Conservation (phyloP, 495 filamentous ascomycete species). For the Barbatosphaeria neglecta region DNA sequence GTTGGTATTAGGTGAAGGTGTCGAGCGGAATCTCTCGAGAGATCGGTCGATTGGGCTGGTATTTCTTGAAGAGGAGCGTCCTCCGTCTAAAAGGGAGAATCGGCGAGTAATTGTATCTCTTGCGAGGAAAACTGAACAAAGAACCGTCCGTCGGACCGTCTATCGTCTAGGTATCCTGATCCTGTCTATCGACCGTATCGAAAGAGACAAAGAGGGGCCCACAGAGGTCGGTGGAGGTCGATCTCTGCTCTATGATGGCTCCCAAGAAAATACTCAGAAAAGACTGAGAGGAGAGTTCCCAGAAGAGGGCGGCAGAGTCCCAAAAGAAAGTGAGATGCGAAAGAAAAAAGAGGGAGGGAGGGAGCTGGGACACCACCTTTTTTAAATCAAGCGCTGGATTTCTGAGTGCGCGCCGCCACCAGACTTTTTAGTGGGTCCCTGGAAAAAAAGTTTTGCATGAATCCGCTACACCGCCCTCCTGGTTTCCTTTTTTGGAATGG, state of each 20-base stretch:
- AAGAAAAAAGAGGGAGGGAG: not conserved
- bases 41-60: not conserved
- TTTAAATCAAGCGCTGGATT: too few species aligned
- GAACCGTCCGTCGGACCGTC: not conserved
- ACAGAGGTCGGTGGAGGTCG: not conserved
- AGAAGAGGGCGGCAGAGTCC: not conserved
- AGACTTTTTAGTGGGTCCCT: not conserved
- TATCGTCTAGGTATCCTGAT: not conserved
- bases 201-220: not conserved
- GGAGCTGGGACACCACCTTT: conserved; percentile 1
- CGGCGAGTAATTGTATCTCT: not conserved
- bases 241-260: not conserved
- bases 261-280: not conserved
- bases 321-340: conserved; percentile 2
- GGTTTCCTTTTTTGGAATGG: not conserved
- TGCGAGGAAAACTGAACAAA: not conserved
- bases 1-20: not conserved
- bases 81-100: too few species aligned
- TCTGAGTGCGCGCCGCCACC: not conserved
- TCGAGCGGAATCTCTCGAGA: not conserved
- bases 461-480: conserved; percentile 1
- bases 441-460: not conserved
- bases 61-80: not conserved
- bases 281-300: not conserved
- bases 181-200: not conserved